Base-by-base conservation (phyloP, 2,329 filamentous ascomycete species). In the Ophiostoma novo-ulmi region DNA sequence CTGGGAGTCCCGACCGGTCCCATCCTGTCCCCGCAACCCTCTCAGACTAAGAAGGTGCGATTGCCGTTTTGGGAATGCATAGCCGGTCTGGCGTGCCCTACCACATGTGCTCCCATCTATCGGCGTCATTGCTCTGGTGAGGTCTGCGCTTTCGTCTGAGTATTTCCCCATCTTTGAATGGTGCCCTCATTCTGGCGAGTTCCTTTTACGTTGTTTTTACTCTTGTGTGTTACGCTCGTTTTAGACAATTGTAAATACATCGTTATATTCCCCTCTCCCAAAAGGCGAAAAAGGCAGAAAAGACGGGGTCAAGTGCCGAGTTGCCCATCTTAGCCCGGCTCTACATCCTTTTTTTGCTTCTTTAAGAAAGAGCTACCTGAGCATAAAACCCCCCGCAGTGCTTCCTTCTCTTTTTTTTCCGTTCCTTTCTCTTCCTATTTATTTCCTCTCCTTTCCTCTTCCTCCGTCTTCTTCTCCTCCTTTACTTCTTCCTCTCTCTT, bases 11-110 rank as follows among this genome's bases (percentile, higher is more conserved):
- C 44, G 44, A 48, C 61, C 35, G 17, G 61, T 63, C 35, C 61
- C 61, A 64, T 64, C 61, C n/a, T 64, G 61, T 20, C 63, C 63
- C 63, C 63, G 63, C 63, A 65, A 36, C 20, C 36, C 20, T 65
- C 10, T 36, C 35, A 38, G 35, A 68, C 66, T 39, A 41, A 36
- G 38, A 48, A 44, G 26, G 35, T 61, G 63, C 69, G 44, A 41
- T 70, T 72, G 39, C 71, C 69, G 38, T 22, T 72, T 73, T 71
- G 44, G 70, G 73, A 70, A 74, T 71, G 69, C 71, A 67, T 41
- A 71, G 31, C 64, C 73, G 71, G 36, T 65, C 63, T 39, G 63
- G 35, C 61, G 10, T 38, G 63, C 63, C 70, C 55, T 63, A 44
- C 55, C 31, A 39, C 36, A 66, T 68, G 36, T 61, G 38, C 35